Conservation (phyloP, 1,139 yeast species). For the Kurtzmaniella quercitrusa region DNA sequence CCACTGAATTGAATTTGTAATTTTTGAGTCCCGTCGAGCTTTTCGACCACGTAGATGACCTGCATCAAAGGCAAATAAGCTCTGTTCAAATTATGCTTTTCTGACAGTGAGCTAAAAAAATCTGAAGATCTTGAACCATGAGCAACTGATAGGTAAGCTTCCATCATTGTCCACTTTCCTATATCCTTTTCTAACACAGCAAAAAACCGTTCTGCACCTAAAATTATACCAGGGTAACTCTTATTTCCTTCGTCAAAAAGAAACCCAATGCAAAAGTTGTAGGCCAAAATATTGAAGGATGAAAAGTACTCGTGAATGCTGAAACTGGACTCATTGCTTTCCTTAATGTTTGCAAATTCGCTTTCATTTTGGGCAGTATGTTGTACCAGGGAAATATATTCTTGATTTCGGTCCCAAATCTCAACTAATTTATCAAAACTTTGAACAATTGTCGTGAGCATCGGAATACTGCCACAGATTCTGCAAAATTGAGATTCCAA, state of each 20-base stretch:
- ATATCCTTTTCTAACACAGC: constrained; percentile 57
- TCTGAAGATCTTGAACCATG: constrained; percentile 52
- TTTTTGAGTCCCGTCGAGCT: constrained; percentile 24
- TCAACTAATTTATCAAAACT: constrained; percentile 14
- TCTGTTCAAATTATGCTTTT: constrained; percentile 48
- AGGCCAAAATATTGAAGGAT: constrained; percentile 57
- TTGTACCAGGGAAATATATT: no score
- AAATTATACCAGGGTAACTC: constrained; percentile 61
- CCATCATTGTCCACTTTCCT: constrained; percentile 63
- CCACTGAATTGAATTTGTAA: constrained; percentile 52
- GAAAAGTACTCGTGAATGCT: constrained; percentile 23
- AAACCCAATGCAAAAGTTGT: constrained; percentile 76
- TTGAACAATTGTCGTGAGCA: constrained; percentile 36
- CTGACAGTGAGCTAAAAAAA: constrained; percentile 48
- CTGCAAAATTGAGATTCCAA: constrained; percentile 57
- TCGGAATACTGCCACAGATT: constrained; percentile 51
- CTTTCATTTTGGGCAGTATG: background rate
- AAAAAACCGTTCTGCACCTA: constrained; percentile 71
- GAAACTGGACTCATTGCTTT: constrained; percentile 11
- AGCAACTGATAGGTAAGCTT: constrained; percentile 64
- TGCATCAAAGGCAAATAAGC: constrained; percentile 69
- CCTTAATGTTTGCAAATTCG: background rate
- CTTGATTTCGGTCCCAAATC: background rate
- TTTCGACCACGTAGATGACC: constrained; percentile 46
- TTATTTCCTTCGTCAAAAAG: constrained; percentile 45